Conservation (phyloP, 306 rosid species). For the Betula pendula region DNA sequence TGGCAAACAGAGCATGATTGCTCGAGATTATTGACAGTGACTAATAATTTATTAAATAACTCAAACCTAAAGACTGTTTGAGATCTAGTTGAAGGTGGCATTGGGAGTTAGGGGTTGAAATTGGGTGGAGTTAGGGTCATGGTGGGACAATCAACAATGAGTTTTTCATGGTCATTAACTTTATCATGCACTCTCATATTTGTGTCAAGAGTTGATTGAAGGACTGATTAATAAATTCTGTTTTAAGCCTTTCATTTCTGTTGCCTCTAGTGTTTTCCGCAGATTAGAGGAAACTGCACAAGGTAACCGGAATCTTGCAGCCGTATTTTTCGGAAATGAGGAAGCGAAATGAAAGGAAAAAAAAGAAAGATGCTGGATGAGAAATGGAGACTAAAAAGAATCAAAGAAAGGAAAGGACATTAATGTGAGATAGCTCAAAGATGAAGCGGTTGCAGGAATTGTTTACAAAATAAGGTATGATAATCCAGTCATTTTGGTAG, state of each 20-base stretch:
- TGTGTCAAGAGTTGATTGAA: background rate
- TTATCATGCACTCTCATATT: background rate
- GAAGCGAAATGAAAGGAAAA: conserved; percentile 57
- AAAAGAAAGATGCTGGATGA: conserved; percentile 47
- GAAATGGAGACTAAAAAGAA: conserved; percentile 52
- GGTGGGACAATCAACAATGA: background rate
- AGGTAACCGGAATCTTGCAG: conserved; percentile 71
- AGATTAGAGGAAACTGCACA: conserved; percentile 81
- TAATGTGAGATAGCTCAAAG: conserved; percentile 58
- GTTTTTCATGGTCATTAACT: background rate
- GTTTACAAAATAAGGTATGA: conserved; percentile 64
- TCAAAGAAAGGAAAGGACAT: conserved; percentile 74
- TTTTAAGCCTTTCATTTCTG: conserved; percentile 13
- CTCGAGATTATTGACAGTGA: background rate
- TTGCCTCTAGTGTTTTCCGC: conserved; percentile 33
- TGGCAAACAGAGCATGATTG: background rate
- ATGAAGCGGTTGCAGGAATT: conserved; percentile 62
- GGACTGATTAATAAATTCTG: background rate
- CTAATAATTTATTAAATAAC: background rate
- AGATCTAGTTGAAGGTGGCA: background rate
- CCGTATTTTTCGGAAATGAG: conserved; percentile 61
- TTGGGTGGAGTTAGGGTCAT: background rate
- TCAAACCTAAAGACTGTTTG: background rate
- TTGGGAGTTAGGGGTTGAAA: background rate
- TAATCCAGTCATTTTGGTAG: conserved; percentile 13